A percentile compares a stretch with the other conserved stretches of the same genome.
Conservation (phyloP, 1,139 yeast genomes). For the Sugiyamaella sp. region DNA sequence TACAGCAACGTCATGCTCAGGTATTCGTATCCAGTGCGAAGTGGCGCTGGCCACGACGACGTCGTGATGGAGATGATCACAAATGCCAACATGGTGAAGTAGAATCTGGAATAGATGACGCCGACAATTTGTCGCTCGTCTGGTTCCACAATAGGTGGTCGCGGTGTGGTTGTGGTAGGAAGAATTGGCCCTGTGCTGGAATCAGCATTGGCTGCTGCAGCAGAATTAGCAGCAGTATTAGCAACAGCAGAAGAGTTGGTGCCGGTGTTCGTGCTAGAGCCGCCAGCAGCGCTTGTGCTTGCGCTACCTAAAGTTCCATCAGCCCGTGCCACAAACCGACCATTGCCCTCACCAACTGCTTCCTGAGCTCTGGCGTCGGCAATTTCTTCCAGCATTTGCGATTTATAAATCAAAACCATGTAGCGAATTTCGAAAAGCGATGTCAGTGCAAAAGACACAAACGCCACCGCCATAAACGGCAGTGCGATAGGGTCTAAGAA, state of each 20-base stretch:
- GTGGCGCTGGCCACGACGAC: conserved; percentile 61
- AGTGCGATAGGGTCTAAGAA: conserved; percentile 60
- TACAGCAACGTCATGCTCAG: conserved; percentile 54
- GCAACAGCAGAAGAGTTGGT: conserved; percentile 1
- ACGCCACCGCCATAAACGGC: conserved; percentile 69
- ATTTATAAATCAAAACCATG: conserved; percentile 65
- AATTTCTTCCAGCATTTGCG: conserved; percentile 74
- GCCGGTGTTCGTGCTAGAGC: conserved; percentile 21
- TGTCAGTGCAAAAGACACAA: conserved; percentile 68
- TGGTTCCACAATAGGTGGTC: conserved; percentile 34
- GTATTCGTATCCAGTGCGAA: conserved; percentile 63
- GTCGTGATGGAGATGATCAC: conserved; percentile 62
- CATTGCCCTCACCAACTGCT: conserved; percentile 25
- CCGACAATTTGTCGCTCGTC: conserved; percentile 65
- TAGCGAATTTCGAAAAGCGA: conserved; percentile 79
- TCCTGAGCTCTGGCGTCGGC: conserved; percentile 53
- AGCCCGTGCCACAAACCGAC: conserved; percentile 31
- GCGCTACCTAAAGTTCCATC: conserved; percentile 31
- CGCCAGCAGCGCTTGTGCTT: neutral
- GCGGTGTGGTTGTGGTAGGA: conserved; percentile 22
- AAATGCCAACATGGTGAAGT: conserved; percentile 60
- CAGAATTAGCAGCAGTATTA: too few relatives aligned
- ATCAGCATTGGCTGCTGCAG: conserved; percentile 5
- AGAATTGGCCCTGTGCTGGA: conserved; percentile 14
- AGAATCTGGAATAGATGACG: conserved; percentile 62